Percentiles rank a stretch among this genome's conserved stretches.
Conservation (phyloP, 352 stramenopile species). For the Phytopythium vexans region DNA sequence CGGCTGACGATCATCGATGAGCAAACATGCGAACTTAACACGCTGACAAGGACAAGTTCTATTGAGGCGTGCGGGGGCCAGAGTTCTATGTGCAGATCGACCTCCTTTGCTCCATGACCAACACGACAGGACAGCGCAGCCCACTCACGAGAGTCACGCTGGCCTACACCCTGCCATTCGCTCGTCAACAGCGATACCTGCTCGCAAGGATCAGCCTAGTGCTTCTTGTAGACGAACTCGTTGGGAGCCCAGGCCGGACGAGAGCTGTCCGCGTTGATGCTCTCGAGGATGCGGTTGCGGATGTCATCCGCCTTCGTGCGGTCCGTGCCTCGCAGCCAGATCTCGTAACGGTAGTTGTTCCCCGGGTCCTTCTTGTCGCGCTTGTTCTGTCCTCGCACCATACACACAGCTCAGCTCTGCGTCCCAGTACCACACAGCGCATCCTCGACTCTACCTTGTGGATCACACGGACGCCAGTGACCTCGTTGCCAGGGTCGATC, state of each 20-base stretch:
- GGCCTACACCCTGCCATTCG: no score
- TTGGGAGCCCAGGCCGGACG: slow-evolving; percentile 41
- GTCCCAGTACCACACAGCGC: no score
- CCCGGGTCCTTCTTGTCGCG: slow-evolving; percentile 77
- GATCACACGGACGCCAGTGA: slow-evolving; percentile 89
- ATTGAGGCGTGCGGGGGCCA: no score
- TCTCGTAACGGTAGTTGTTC: slow-evolving; percentile 86
- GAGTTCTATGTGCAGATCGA: no score
- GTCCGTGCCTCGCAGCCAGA: slow-evolving; percentile 71
- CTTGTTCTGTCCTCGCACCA: slow-evolving; percentile 53
- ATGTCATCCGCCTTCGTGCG: slow-evolving; percentile 71
- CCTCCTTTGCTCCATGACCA: no score
- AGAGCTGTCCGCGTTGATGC: slow-evolving; percentile 62
- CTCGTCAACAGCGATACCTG: no score
- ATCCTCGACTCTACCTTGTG: slow-evolving; percentile 62
- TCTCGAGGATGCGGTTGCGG: slow-evolving; percentile 58
- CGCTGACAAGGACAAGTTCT: no score
- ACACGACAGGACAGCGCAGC: no score
- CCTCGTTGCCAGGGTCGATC: slow-evolving; percentile 82
- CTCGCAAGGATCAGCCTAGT: slow-evolving; percentile 31
- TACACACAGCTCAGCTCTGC: neutral
- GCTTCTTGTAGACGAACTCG: slow-evolving; percentile 82
- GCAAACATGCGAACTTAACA: no score
- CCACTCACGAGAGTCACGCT: no score
- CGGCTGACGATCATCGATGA: no score